Evolutionary conservation across 2,329 filamentous ascomycete genomes (phyloP).

Genomic region (Neofusicoccum kwambonambiense): DNA sequence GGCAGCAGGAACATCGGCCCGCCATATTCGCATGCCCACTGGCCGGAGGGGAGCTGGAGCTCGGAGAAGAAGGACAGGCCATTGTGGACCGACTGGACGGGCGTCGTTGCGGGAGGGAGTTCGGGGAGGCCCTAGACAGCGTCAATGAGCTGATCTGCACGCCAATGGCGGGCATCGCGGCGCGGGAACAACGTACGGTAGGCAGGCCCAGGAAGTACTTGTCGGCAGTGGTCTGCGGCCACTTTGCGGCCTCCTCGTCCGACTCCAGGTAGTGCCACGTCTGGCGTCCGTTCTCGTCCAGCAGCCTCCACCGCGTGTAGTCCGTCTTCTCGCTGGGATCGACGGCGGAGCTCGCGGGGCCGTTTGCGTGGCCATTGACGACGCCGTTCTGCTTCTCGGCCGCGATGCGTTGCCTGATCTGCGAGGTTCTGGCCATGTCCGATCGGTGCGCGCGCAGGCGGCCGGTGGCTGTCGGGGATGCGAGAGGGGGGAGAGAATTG

Average conservation of each 20-base stretch:
- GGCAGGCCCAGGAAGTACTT: conserved; percentile 83
- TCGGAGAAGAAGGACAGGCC: conserved; percentile 85
- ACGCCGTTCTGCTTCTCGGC: conserved; percentile 1
- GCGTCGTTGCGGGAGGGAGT: conserved; percentile 67
- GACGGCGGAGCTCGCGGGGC: not conserved
- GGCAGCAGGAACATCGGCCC: conserved; percentile 95
- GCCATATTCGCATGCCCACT: conserved; percentile 97
- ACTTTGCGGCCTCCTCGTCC: conserved; percentile 68
- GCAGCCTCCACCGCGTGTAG: conserved; percentile 76
- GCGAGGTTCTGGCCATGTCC: conserved; percentile 11
- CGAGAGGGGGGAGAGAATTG: not conserved
- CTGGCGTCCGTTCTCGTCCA: conserved; percentile 78
- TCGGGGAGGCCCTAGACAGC: conserved; percentile 66
- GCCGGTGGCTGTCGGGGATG: not conserved
- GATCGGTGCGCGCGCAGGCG: not conserved
- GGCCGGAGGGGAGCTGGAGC: conserved; percentile 81
- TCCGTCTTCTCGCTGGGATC: conserved; percentile 61
- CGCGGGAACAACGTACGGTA: conserved; percentile 55
- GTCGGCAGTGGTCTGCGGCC: conserved; percentile 87
- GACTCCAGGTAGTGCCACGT: conserved; percentile 88
- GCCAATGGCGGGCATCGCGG: not conserved
- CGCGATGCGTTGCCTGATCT: conserved; percentile 1
- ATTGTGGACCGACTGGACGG: conserved; percentile 77
- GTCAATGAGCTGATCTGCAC: not conserved
- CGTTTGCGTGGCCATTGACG: conserved; percentile 5